Base-by-base conservation (phyloP, 2,329 filamentous ascomycete species). In the Xylariomycetidae sp. region DNA sequence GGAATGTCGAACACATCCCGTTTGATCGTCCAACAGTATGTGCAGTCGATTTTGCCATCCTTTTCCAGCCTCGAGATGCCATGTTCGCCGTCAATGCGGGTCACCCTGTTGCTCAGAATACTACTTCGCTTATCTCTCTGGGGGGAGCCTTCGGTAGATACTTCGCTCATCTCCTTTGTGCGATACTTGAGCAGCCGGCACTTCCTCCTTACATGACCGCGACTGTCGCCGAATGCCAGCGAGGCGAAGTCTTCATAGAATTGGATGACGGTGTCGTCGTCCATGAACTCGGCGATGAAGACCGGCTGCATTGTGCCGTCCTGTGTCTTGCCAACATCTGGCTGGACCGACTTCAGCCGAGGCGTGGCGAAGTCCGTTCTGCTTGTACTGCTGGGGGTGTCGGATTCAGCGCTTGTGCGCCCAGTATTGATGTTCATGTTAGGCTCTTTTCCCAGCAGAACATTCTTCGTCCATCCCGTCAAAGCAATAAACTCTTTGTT, bases 1-100 rank as follows among this genome's bases (percentile, higher is more conserved):
- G 92, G 92, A 60, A 96, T 95, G 64, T 96, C 90, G 65, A 96
- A 96, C 25, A 92, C 86, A 60, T 98, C 92, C 43, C 90, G 74
- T 65, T 95, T 95, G 42, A 96, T 89, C 43, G 86, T 90, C 89
- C 90, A 96, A 65, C 86, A 94, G 63, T 93, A 95, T 51, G 85
- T 88, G 65, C 89, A 95, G 56, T 94, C 85, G 37, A 96, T 84
- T 61, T 92, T 89, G 34, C 89, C 90, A 52, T 94, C 88, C 55
- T 79, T 83, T 53, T 85, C 86, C 10, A 95, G 73, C 52, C 79
- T 77, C 34, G 83, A 83, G 60, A 94, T 90, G 8, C 85, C 88
- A 42, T 84, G 74, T 59, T 87, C 81, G 34, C 81, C 78, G 48
- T 78, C 77, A 47, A 82, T 80, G 41, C 71, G 71, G 2, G 73